Conservation (phyloP, 305 asterid species). For the Fraxinus sp. region DNA sequence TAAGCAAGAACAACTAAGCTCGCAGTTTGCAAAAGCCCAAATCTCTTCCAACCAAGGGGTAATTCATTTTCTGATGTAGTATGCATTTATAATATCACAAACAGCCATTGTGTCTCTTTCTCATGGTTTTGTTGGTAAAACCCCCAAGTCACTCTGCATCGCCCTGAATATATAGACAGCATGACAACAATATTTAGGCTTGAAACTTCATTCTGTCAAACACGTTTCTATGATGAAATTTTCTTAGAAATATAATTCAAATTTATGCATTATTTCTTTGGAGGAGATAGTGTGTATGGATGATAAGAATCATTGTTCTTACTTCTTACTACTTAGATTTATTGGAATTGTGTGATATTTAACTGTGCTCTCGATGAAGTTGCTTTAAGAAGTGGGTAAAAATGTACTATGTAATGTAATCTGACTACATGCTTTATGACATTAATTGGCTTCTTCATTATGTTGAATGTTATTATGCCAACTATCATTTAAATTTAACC, state of each 20-base stretch:
- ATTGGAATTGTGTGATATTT: not conserved
- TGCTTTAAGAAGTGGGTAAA: not conserved
- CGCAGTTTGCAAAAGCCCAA: conserved; percentile 56
- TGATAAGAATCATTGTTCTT: not conserved
- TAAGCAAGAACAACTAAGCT: conserved; percentile 58
- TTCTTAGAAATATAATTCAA: not conserved
- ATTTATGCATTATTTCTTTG: not conserved
- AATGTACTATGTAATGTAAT: not conserved
- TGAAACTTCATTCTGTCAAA: not conserved
- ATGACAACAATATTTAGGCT: not conserved
- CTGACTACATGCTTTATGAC: not conserved
- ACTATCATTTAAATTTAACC: not conserved
- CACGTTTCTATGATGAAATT: not conserved
- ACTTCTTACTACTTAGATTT: not conserved
- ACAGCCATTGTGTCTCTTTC: not conserved
- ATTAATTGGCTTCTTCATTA: not conserved
- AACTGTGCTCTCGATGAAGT: not conserved
- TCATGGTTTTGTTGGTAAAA: not conserved
- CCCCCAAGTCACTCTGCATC: not conserved
- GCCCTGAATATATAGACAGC: not conserved
- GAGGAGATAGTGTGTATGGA: not conserved
- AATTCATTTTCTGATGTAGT: conserved; percentile 24
- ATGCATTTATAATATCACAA: not conserved
- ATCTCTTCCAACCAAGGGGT: conserved; percentile 65
- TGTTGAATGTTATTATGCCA: not conserved